A percentile compares a stretch with the other conserved stretches of the same genome.
Evolutionary conservation across 306 rosid genomes (phyloP).

Genomic region (Dalbergia cultrata): DNA sequence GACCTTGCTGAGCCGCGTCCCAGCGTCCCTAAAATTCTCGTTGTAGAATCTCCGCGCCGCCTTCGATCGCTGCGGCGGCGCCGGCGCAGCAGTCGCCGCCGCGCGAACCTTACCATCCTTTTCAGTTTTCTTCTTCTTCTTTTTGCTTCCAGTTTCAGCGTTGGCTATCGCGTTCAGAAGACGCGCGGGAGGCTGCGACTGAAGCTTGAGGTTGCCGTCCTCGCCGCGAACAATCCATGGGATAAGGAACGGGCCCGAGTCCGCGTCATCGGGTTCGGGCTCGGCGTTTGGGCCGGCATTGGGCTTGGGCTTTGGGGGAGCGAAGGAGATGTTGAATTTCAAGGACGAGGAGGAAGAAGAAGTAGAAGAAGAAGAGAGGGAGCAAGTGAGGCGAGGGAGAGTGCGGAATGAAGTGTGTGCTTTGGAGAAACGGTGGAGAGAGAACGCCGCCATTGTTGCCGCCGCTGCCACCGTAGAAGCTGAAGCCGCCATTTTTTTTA

Average conservation of each 20-base stretch:
- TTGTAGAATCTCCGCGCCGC: conserved; percentile 90
- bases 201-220: conserved; percentile 80
- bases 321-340: conserved; percentile 87
- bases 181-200: conserved; percentile 68
- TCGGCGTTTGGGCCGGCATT: conserved; percentile 20
- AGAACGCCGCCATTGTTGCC: conserved; percentile 49
- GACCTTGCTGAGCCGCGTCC: conserved; percentile 87
- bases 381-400: conserved; percentile 67
- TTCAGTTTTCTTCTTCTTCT: conserved; percentile 41
- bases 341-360: conserved; percentile 47
- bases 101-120: conserved; percentile 36
- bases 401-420: conserved; percentile 61
- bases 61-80: conserved; percentile 63
- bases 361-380: conserved; percentile 57
- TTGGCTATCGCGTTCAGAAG: conserved; percentile 60
- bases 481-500: background rate
- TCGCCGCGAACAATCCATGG: conserved; percentile 94
- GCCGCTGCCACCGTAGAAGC: conserved; percentile 33
- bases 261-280: conserved; percentile 27
- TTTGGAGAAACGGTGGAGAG: conserved; percentile 54
- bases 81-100: conserved; percentile 46
- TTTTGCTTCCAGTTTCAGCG: conserved; percentile 58
- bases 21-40: conserved; percentile 67
- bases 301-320: conserved; percentile 75
- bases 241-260: conserved; percentile 64